Base-by-base conservation (phyloP, 2,329 filamentous ascomycete genomes). In the Colletotrichum tabaci region DNA sequence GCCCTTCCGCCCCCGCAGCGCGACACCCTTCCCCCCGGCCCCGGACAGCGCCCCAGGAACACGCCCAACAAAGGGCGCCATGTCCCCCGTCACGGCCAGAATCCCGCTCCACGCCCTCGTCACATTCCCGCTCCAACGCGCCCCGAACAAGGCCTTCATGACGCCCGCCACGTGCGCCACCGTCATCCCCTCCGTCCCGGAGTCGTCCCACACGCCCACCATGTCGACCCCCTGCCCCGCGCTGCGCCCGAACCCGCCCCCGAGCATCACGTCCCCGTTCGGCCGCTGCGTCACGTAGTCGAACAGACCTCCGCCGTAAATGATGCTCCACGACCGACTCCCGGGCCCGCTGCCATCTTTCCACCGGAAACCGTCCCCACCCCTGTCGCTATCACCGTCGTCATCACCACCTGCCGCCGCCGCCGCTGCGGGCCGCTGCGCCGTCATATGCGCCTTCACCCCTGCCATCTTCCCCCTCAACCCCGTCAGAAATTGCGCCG, bases 241-340 rank as follows among this genome's bases (percentile, higher is more conserved):
- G 18, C 84, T 82, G 26, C 84, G 82, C 6, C 81, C 80, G 66
- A 88, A 85, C 0, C 86, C 89, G 0, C 89, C 88, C 2, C 88
- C 88, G 2, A 88, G 76, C 84, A 90, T 87, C 70, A 90, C 77
- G 67, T 88, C 85, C 1, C 85, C 82, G 38, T 76, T 77, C 1
- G 86, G 80, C 61, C 83, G 79, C 74, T 89, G 86, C 0, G 86
- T 87, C 12, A 87, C 79, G 73, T 89, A 88, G 74, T 90, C 88
- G 57, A 85, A 87, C 60, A 40, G n/a, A 0, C 79, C 75, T 0
- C 79, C 74, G 4, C 77, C 79, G 68, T 87, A 87, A 1, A 86
- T 79, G 10, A 89, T 78, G 1, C 84, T 83, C 87, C 88, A 90
- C 0, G 87, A 88, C 6, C 81, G 81, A 21, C 77, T 71, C 3